phyloP scores from a whole-genome alignment of 192 early-diverging fungal species.

The Podila clonocystis region DNA sequence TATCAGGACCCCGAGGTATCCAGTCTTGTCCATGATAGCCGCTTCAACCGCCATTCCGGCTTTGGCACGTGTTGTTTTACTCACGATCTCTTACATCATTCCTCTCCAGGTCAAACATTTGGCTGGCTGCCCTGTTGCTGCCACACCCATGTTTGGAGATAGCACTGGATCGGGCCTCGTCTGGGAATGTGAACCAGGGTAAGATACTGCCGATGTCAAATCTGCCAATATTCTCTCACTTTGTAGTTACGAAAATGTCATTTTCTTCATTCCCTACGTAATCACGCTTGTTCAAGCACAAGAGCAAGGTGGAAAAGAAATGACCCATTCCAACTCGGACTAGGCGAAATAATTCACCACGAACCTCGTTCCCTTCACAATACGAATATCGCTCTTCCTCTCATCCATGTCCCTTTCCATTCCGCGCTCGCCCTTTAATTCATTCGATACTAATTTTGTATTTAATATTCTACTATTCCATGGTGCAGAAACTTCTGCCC shows the following conservation, averaged over 20 bases:
- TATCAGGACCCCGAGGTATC: constrained; percentile 30
- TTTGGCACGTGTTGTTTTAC: background rate
- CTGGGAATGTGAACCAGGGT: constrained; percentile 46
- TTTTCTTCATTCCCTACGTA: background rate
- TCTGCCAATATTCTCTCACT: background rate
- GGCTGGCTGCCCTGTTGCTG: constrained; percentile 26
- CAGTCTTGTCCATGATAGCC: too few species aligned
- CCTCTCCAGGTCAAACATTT: background rate
- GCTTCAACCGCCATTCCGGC: too few species aligned
- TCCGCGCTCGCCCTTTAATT: background rate
- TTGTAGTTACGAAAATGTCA: background rate
- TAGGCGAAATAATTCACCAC: background rate
- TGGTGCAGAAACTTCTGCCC: constrained; percentile 26
- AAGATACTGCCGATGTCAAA: background rate
- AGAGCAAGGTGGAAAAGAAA: too few species aligned
- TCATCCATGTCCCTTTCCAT: background rate
- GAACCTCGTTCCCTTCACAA: background rate
- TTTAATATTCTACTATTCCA: background rate
- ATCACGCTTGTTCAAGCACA: background rate
- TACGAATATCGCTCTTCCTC: background rate
- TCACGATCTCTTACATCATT: background rate
- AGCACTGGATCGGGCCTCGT: constrained; percentile 25
- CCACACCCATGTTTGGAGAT: constrained; percentile 5
- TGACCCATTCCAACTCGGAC: background rate
- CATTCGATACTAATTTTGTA: background rate